A percentile compares a stretch with the other conserved stretches of the same genome.
Conservation (phyloP, 257 asterid genomes). For the Penstemon newberryi region DNA sequence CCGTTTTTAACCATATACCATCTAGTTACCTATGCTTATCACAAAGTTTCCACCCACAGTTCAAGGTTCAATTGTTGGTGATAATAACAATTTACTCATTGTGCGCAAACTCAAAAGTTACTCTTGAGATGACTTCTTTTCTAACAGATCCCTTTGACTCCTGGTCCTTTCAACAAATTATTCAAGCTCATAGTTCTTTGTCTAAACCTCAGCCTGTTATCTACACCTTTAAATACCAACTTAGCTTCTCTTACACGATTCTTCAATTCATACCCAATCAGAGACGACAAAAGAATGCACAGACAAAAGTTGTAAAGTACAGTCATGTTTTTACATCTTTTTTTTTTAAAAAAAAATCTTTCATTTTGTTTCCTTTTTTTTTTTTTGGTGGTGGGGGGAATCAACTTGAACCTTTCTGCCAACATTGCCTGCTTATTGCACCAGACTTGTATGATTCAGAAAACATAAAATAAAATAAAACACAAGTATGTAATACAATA, state of each 20-base stretch:
- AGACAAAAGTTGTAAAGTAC: too few species aligned
- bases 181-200: background rate
- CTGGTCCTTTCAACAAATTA: background rate
- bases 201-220: background rate
- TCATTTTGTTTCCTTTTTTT: too few species aligned
- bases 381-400: background rate
- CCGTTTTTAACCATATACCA: background rate
- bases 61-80: background rate
- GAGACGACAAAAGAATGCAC: background rate
- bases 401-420: background rate
- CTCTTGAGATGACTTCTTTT: constrained; percentile 1
- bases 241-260: constrained; percentile 24
- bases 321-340: too few species aligned
- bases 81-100: background rate
- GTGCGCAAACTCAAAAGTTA: constrained; percentile 1
- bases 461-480: background rate
- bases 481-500: background rate
- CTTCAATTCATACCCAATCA: constrained; percentile 4
- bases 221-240: background rate
- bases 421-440: background rate
- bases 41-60: background rate
- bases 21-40: constrained; percentile 3
- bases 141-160: background rate
- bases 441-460: background rate
- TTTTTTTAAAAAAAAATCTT: background rate